phyloP scores from a whole-genome alignment of 176 grass and related monocot genomes.

The Ensete ventricosum region DNA sequence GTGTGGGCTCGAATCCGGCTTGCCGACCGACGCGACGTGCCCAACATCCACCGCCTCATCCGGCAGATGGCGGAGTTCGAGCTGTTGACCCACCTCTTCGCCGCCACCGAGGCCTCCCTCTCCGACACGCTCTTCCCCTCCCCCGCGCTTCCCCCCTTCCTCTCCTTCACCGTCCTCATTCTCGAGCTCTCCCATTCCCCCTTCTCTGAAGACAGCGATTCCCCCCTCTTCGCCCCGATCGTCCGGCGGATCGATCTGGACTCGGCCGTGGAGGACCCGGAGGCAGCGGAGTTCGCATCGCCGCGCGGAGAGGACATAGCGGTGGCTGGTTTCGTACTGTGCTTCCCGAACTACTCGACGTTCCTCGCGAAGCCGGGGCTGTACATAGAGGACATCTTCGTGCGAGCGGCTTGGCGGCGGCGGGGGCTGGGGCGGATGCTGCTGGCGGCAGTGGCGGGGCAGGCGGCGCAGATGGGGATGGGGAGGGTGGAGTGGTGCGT shows the following conservation, averaged over 20 bases:
- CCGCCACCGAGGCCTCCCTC: slow-evolving; percentile 44
- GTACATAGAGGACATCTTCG: slow-evolving; percentile 63
- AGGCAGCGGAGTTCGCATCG: slow-evolving; percentile 38
- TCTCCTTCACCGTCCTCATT: slow-evolving; percentile 57
- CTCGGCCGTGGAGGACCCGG: slow-evolving; percentile 30
- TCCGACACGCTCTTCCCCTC: slow-evolving; percentile 46
- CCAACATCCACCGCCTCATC: slow-evolving; percentile 67
- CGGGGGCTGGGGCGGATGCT: slow-evolving; percentile 67
- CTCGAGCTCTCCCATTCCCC: slow-evolving; percentile 42
- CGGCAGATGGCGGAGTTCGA: slow-evolving; percentile 89
- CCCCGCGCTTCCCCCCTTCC: slow-evolving; percentile 33
- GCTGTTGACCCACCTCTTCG: slow-evolving; percentile 77
- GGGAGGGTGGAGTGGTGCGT: slow-evolving; percentile 82
- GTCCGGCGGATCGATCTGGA: slow-evolving; percentile 34
- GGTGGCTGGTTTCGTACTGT: slow-evolving; percentile 49
- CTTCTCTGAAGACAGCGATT: not conserved
- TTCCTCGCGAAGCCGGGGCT: slow-evolving; percentile 62
- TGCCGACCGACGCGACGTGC: slow-evolving; percentile 54
- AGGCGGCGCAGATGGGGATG: slow-evolving; percentile 67
- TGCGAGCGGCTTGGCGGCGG: slow-evolving; percentile 69
- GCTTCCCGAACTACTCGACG: slow-evolving; percentile 66
- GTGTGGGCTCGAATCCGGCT: slow-evolving; percentile 75
- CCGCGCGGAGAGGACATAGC: slow-evolving; percentile 23
- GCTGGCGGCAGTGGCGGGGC: slow-evolving; percentile 60
- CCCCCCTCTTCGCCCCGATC: slow-evolving; percentile 18